Evolutionary conservation across 441 rosid species (phyloP).

Genomic region (Populus hybrid): DNA sequence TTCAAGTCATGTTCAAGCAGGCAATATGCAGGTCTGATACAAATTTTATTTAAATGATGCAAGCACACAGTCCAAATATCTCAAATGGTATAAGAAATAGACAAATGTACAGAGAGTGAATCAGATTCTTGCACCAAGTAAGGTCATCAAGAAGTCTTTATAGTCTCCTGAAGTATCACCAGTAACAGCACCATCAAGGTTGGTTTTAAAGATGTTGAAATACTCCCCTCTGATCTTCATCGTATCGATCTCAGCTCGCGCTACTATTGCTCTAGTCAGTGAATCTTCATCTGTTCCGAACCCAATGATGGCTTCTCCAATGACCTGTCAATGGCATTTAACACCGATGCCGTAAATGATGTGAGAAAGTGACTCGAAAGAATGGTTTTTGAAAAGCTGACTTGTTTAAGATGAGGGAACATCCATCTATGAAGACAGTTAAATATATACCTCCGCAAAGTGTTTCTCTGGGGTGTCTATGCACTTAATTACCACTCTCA

Average conservation of each 20-base stretch:
- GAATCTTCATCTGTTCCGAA: conserved; percentile 86
- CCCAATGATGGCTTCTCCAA: conserved; percentile 51
- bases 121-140: conserved; percentile 49
- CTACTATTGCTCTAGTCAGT: conserved; percentile 67
- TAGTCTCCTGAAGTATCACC: conserved; percentile 85
- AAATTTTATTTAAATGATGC: neutral
- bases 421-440: neutral
- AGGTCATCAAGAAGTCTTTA: conserved; percentile 54
- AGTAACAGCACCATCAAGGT: conserved; percentile 55
- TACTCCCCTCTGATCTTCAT: conserved; percentile 63
- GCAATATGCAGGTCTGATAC: neutral
- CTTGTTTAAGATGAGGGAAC: neutral
- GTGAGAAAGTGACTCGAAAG: neutral
- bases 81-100: neutral
- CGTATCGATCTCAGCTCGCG: conserved; percentile 76
- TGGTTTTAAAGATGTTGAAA: conserved; percentile 43
- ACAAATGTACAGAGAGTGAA: neutral
- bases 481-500: conserved; percentile 47
- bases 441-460: conserved; percentile 64
- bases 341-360: neutral
- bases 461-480: conserved; percentile 71
- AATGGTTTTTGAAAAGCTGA: neutral
- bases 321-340: conserved; percentile 36
- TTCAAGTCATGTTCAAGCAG: neutral
- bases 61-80: conserved; percentile 1